phyloP scores from a whole-genome alignment of 306 rosid genomes.

The Sophora flavescens region DNA sequence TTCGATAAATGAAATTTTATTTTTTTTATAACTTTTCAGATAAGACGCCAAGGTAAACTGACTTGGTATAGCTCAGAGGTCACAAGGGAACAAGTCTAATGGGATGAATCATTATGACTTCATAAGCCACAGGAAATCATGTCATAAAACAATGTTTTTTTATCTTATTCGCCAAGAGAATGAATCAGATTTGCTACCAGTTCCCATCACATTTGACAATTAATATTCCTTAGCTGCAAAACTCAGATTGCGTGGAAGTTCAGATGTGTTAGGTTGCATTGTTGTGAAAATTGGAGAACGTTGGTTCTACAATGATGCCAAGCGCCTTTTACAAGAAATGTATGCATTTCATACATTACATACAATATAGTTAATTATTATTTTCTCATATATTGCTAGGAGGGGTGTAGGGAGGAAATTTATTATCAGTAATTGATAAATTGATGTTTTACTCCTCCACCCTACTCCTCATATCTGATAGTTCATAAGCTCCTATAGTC shows the following conservation, averaged over 20 bases:
- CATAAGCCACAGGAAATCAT: conserved; percentile 12
- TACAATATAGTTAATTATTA: not conserved
- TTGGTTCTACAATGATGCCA: no score
- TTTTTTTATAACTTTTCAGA: conserved; percentile 7
- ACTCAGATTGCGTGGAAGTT: not conserved
- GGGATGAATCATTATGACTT: conserved; percentile 34
- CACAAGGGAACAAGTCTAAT: conserved; percentile 24
- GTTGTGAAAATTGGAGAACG: no score
- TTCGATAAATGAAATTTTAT: not conserved
- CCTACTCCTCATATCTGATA: conserved; percentile 12
- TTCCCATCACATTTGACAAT: not conserved
- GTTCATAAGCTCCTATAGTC: conserved; percentile 40
- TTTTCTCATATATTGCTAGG: not conserved
- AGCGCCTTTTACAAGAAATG: no score
- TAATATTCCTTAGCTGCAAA: not conserved
- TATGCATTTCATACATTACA: conserved; percentile 2
- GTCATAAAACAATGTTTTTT: not conserved
- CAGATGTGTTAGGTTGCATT: no score
- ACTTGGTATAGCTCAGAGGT: conserved; percentile 34
- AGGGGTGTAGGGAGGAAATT: not conserved
- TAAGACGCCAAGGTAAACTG: conserved; percentile 11
- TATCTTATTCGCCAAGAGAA: conserved; percentile 10
- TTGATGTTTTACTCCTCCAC: conserved; percentile 1
- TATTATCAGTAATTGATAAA: not conserved
- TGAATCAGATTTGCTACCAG: conserved; percentile 21